Conservation (phyloP, 1,139 yeast genomes). For the Blastobotrys arbuscula region DNA sequence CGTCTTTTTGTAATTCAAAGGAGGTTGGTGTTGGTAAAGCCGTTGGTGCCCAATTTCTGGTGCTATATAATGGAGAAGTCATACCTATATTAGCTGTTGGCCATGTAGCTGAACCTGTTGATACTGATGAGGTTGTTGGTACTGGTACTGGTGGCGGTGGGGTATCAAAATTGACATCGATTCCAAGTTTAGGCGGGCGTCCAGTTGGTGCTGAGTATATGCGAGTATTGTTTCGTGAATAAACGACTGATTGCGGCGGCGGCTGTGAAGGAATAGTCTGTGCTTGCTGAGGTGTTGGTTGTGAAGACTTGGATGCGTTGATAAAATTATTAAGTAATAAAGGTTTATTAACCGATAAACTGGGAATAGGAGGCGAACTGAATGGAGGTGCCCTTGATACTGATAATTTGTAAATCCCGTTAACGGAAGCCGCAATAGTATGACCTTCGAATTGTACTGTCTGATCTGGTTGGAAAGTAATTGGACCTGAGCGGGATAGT, state of each 20-base stretch:
- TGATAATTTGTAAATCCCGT: constrained; percentile 7
- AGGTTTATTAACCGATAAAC: background rate
- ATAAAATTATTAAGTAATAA: background rate
- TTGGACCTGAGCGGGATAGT: constrained; percentile 7
- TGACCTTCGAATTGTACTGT: constrained; percentile 6
- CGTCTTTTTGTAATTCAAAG: background rate
- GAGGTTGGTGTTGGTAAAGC: background rate
- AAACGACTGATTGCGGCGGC: background rate
- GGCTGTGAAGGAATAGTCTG: background rate
- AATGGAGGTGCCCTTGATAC: constrained; percentile 8
- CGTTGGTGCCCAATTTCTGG: background rate
- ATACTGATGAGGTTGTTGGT: no score
- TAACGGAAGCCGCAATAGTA: constrained; percentile 5
- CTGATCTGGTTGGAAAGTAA: background rate
- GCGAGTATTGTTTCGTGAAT: background rate
- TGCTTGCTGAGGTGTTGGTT: background rate
- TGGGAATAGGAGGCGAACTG: constrained; percentile 9
- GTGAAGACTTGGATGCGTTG: background rate
- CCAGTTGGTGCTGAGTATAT: background rate
- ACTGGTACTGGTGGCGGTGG: background rate
- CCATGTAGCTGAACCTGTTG: no score
- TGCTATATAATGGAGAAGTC: background rate
- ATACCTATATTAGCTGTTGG: background rate
- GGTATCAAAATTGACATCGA: background rate
- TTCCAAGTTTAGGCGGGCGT: background rate